Percentiles rank a stretch among this genome's conserved stretches.
These are phyloP conservation scores for Talaromyces borbonicus DNA, from an alignment of 495 filamentous ascomycete genomes.

Conservation along the genomic window DNA sequence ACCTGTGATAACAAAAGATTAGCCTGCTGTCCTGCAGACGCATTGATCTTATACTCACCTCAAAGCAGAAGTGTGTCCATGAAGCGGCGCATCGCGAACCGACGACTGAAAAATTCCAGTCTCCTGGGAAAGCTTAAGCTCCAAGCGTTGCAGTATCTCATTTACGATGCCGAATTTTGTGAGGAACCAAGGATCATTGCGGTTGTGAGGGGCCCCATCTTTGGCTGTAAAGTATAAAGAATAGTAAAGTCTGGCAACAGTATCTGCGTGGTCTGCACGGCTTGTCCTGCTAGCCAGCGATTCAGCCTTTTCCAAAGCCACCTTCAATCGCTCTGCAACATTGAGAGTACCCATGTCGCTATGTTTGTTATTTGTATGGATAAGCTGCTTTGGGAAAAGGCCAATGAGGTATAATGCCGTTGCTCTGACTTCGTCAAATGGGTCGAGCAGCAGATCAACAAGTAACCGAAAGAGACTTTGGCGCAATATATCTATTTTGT, in stretches of 20 bases:
- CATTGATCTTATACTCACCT: slow-evolving; percentile 31
- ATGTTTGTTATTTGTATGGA: slow-evolving; percentile 10
- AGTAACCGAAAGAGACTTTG: slow-evolving; percentile 40
- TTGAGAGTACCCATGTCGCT: no score
- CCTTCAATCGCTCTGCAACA: slow-evolving; percentile 14
- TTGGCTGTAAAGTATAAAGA: slow-evolving; percentile 38
- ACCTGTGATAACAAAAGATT: slow-evolving; percentile 31
- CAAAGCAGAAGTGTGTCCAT: slow-evolving; percentile 58
- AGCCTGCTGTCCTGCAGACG: slow-evolving; percentile 7
- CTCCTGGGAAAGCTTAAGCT: slow-evolving; percentile 45
- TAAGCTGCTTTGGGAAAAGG: slow-evolving; percentile 25
- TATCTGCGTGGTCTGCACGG: slow-evolving; percentile 79
- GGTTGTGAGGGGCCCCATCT: slow-evolving; percentile 2
- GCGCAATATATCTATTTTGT: slow-evolving; percentile 47
- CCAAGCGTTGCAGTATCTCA: slow-evolving; percentile 37
- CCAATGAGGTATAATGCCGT: slow-evolving; percentile 50
- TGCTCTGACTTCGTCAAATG: slow-evolving; percentile 84
- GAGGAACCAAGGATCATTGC: slow-evolving; percentile 25
- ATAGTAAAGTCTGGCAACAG: slow-evolving; percentile 56
- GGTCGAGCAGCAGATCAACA: slow-evolving; percentile 70
- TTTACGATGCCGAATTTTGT: slow-evolving; percentile 34
- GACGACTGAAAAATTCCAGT: slow-evolving; percentile 49
- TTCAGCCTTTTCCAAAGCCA: slow-evolving; percentile 29
- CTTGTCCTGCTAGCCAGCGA: slow-evolving; percentile 57
- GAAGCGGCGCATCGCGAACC: slow-evolving; percentile 55